A percentile compares a stretch with the other conserved stretches of the same genome.
phyloP scores from a whole-genome alignment of 192 early-diverging fungal genomes.

The Backusella westeae region DNA sequence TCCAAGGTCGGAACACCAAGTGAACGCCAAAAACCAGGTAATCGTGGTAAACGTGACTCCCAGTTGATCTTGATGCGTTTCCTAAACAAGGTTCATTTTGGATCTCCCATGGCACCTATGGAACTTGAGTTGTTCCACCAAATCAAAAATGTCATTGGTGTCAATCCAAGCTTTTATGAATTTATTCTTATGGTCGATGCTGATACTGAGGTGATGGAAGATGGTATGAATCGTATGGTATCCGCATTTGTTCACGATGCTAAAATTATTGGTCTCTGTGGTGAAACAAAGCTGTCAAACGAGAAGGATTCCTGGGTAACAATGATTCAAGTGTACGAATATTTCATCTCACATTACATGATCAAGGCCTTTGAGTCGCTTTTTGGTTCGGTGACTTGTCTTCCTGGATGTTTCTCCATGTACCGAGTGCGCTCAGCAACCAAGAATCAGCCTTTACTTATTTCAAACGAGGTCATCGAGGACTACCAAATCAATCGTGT shows the following conservation, averaged over 20 bases:
- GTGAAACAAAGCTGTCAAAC: slow-evolving; percentile 92
- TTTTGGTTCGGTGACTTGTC: slow-evolving; percentile 94
- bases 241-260: slow-evolving; percentile 87
- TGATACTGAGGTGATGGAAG: slow-evolving; percentile 87
- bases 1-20: slow-evolving; percentile 87
- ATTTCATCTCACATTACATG: slow-evolving; percentile 95
- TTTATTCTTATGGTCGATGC: slow-evolving; percentile 97
- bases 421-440: slow-evolving; percentile 90
- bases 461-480: slow-evolving; percentile 82
- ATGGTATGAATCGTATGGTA: slow-evolving; percentile 89
- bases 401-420: slow-evolving; percentile 99
- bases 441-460: slow-evolving; percentile 86
- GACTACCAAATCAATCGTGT: slow-evolving; percentile 94
- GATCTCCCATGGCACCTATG: slow-evolving; percentile 89
- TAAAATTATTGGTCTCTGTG: slow-evolving; percentile 93
- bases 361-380: slow-evolving; percentile 97
- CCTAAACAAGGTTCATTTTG: slow-evolving; percentile 95
- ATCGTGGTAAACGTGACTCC: slow-evolving; percentile 98
- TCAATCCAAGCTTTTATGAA: slow-evolving; percentile 93
- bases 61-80: slow-evolving; percentile 97
- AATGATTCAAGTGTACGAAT: slow-evolving; percentile 99
- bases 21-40: slow-evolving; percentile 82
- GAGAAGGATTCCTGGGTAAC: slow-evolving; percentile 92
- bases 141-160: slow-evolving; percentile 98
- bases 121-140: slow-evolving; percentile 98